Evolutionary conservation across 768 basidiomycete genomes (phyloP), one percentile per base, ranked within the genome.

Genomic region (Aureoboletus auriporus): DNA sequence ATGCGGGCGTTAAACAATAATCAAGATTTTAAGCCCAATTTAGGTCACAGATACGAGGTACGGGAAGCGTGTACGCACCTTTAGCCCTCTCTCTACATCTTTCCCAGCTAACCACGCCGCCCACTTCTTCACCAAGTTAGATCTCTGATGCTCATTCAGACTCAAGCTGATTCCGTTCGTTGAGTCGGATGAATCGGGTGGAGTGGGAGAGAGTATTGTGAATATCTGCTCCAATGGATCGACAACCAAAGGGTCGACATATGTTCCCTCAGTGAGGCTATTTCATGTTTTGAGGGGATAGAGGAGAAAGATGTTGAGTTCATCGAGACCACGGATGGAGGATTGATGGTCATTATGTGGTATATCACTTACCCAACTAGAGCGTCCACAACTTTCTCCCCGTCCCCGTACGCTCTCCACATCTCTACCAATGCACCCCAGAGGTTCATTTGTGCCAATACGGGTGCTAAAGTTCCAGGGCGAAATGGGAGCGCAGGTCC

Each of bases 101-200:
- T 76, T 75, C 54, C 76, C 79, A 3, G 83, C 75, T 17, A 96
- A 68, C 93, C 93, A 95, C 8, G 89, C 67, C 3, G 80, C 86
- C 83, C 92, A 93, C 44, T 78, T 75, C 52, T 86, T 82, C 5
- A 82, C 78, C 44, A 92, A 59, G 3, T 69, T 59, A 23, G 79
- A 58, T 89, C 83, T 49, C 74, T 78, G 55, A 2, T 38, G 46
- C 52, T 67, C 54, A n/a, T 36, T 56, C 8, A 66, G 38, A 31
- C 13, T 34, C 9, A 50, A 9, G n/a, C n/a, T 2, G 5, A 27
- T 34, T 30, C 52, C 52, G 3, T 30, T 28, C 10, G 33, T 26
- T 16, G 42, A 23, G 17, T 40, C 20, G 29, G 56, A 43, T 46
- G 23, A 8, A 39, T 56, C 51, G 13, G 53, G 20, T 27, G 14